Percentiles rank a stretch among this genome's conserved stretches.
phyloP scores from a whole-genome alignment of 2,329 filamentous ascomycete genomes.

The Sclerotinia borealis region DNA sequence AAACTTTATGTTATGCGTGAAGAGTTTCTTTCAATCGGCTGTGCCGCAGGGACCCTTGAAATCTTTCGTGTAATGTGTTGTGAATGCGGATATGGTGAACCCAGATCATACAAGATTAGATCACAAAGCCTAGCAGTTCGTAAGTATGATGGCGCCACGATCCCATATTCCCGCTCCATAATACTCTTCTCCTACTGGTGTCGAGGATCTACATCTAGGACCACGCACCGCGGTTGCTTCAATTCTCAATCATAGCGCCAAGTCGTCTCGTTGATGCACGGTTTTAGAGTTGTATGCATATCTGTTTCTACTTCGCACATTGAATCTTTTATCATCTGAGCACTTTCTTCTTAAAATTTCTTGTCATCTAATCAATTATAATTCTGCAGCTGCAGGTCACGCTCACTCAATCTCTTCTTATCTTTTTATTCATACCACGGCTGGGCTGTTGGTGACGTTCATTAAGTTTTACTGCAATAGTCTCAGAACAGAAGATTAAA shows the following conservation, averaged over 20 bases:
- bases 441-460: slow-evolving; percentile 26
- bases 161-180: slow-evolving; percentile 20
- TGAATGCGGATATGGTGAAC: background rate
- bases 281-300: slow-evolving; percentile 20
- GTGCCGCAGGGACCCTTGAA: background rate
- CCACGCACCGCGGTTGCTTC: slow-evolving; percentile 20
- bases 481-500: background rate
- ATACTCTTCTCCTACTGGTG: slow-evolving; percentile 13
- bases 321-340: slow-evolving; percentile 13
- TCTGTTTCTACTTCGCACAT: slow-evolving; percentile 22
- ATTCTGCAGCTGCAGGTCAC: slow-evolving; percentile 30
- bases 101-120: background rate
- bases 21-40: background rate
- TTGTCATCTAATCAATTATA: slow-evolving; percentile 17
- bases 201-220: slow-evolving; percentile 12
- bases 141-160: slow-evolving; percentile 17
- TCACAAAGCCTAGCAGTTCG: slow-evolving; percentile 10
- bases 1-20: slow-evolving; percentile 2
- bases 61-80: background rate
- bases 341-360: slow-evolving; percentile 16
- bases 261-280: slow-evolving; percentile 16
- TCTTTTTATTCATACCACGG: slow-evolving; percentile 24
- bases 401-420: slow-evolving; percentile 19
- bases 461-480: slow-evolving; percentile 14
- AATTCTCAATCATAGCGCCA: slow-evolving; percentile 23